A percentile compares a stretch with the other conserved stretches of the same genome.
These are phyloP conservation scores for Nicotiana benthamiana DNA, from an alignment of 257 asterid species.

Conservation along the genomic window DNA sequence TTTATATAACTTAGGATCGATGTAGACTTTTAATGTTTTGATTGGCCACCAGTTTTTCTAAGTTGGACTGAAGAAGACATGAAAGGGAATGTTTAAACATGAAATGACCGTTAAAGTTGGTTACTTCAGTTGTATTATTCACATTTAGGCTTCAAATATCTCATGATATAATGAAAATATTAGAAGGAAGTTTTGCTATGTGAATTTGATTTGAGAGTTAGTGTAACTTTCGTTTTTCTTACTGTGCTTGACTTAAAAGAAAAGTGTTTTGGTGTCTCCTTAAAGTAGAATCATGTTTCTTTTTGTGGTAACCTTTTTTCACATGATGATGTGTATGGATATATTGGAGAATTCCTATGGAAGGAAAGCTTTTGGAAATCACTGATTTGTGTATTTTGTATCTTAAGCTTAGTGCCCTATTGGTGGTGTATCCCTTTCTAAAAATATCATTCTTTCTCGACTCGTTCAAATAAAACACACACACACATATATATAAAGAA, in stretches of 20 bases:
- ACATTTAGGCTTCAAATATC: conserved; percentile 26
- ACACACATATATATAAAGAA: too few relatives aligned
- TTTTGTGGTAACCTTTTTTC: conserved; percentile 1
- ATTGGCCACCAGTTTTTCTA: conserved; percentile 8
- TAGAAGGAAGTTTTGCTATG: neutral
- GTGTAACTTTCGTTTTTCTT: neutral
- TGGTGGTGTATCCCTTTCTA: conserved; percentile 2
- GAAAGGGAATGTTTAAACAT: conserved; percentile 5
- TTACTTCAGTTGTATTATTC: conserved; percentile 16
- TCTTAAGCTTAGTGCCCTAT: neutral
- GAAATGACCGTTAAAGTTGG: conserved; percentile 7
- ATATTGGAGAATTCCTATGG: neutral
- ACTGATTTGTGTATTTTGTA: neutral
- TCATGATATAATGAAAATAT: neutral
- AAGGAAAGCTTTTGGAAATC: neutral
- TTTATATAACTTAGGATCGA: conserved; percentile 4
- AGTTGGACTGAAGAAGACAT: conserved; percentile 23
- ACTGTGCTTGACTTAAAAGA: conserved; percentile 30
- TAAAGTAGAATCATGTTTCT: conserved; percentile 27
- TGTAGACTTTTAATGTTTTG: conserved; percentile 3
- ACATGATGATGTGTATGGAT: conserved; percentile 9
- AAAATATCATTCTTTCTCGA: neutral
- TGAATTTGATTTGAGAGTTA: neutral
- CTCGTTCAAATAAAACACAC: neutral
- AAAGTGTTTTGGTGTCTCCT: conserved; percentile 23